A percentile compares a stretch with the other conserved stretches of the same genome.
phyloP scores from a whole-genome alignment of 352 stramenopile species.

The Pythium scleroteichum region DNA sequence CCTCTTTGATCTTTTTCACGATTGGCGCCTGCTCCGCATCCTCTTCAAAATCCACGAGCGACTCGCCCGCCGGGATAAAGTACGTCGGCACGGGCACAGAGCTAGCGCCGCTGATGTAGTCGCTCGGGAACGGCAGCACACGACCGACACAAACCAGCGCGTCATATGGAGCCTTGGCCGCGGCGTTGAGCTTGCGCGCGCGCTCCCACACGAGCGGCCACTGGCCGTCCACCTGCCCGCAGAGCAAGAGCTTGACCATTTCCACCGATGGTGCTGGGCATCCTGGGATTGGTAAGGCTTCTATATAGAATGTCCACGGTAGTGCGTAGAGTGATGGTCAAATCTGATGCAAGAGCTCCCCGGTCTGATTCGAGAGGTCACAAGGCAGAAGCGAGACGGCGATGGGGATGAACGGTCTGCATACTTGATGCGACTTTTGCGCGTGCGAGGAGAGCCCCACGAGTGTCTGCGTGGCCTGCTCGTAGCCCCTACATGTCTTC shows the following conservation, averaged over 20 bases:
- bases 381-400: background rate
- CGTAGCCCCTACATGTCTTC: no score
- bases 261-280: constrained; percentile 1
- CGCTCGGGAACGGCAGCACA: constrained; percentile 51
- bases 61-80: constrained; percentile 43
- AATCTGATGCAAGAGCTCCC: background rate
- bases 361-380: background rate
- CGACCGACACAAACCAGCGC: constrained; percentile 61
- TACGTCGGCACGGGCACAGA: constrained; percentile 63
- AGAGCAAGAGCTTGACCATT: constrained; percentile 82
- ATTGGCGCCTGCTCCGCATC: constrained; percentile 34
- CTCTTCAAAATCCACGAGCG: constrained; percentile 29
- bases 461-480: no score
- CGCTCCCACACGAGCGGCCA: constrained; percentile 74
- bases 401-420: no score
- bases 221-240: constrained; percentile 56
- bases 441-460: no score
- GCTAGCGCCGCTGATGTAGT: constrained; percentile 41
- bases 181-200: constrained; percentile 65
- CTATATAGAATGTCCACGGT: constrained; percentile 4
- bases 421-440: background rate
- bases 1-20: constrained; percentile 39
- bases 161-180: constrained; percentile 60
- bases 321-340: background rate
- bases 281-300: background rate